Evolutionary conservation across 78 protist species (phyloP).

Genomic region (Protostelium mycophagum): DNA sequence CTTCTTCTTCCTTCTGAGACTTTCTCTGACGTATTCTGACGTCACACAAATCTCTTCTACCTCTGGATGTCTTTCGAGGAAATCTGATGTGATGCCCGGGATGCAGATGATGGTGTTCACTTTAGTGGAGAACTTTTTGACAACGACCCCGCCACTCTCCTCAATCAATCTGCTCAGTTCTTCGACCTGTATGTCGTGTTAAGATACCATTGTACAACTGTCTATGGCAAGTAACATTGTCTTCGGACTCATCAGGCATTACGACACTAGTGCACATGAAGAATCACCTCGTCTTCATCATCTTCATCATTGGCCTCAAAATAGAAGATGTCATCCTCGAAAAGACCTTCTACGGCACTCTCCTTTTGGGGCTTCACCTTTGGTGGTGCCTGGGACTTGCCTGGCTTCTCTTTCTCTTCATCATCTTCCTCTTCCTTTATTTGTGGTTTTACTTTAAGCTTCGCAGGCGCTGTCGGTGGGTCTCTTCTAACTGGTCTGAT

Average conservation of each 20-base stretch:
- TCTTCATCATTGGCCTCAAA: neutral
- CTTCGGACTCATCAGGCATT: too few species aligned
- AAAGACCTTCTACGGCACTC: neutral
- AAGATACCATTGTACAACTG: too few species aligned
- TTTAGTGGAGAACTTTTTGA: neutral
- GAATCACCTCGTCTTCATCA: neutral
- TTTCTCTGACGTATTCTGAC: too few species aligned
- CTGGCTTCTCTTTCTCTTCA: neutral
- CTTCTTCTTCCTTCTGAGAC: too few species aligned
- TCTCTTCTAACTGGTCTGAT: neutral
- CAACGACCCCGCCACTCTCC: neutral
- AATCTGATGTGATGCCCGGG: too few species aligned
- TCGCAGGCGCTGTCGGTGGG: neutral
- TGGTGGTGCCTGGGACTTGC: neutral
- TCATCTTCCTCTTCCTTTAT: neutral
- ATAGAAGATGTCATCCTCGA: neutral
- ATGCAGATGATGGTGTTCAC: neutral
- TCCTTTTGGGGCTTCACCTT: neutral
- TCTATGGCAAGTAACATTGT: too few species aligned
- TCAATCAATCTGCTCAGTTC: neutral
- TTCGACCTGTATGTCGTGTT: neutral
- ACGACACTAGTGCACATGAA: neutral
- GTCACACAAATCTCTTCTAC: too few species aligned
- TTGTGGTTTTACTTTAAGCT: neutral
- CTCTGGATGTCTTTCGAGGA: too few species aligned